phyloP scores from a whole-genome alignment of 2,329 filamentous ascomycete genomes.

The Epichloe elymi region DNA sequence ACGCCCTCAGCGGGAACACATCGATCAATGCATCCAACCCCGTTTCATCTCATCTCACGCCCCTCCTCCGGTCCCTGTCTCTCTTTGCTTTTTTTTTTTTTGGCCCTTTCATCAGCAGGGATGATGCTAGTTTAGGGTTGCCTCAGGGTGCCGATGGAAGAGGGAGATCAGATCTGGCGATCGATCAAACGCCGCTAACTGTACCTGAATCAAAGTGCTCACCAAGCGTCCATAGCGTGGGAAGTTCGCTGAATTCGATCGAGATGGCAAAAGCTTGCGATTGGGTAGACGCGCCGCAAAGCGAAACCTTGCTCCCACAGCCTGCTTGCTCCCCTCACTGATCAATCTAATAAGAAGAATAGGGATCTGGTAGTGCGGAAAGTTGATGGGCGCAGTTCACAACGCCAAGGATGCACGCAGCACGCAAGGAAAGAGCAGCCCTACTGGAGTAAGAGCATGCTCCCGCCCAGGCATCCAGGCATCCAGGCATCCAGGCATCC shows the following conservation, averaged over 20 bases:
- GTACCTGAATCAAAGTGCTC: too few relatives aligned
- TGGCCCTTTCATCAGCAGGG: slow-evolving; percentile 1
- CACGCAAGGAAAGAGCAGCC: too few relatives aligned
- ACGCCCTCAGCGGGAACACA: neutral
- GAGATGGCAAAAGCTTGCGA: neutral
- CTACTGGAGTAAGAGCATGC: too few relatives aligned
- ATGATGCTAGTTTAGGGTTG: neutral
- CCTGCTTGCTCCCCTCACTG: too few relatives aligned
- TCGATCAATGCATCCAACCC: neutral
- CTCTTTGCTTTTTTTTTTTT: neutral
- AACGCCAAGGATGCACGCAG: too few relatives aligned
- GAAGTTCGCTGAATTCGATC: neutral
- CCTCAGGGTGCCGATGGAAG: neutral
- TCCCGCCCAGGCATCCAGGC: too few relatives aligned
- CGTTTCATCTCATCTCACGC: neutral
- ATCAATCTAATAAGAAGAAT: too few relatives aligned
- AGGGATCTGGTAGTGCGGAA: too few relatives aligned
- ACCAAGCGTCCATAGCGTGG: too few relatives aligned
- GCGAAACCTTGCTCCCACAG: too few relatives aligned
- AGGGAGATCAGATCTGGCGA: slow-evolving; percentile 10
- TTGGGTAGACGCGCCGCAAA: neutral
- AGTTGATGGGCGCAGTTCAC: too few relatives aligned
- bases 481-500: too few relatives aligned
- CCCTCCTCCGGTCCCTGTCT: neutral
- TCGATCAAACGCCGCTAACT: slow-evolving; percentile 1